Conservation (phyloP, 2,329 filamentous ascomycete genomes). For the Penicillium sp. region DNA sequence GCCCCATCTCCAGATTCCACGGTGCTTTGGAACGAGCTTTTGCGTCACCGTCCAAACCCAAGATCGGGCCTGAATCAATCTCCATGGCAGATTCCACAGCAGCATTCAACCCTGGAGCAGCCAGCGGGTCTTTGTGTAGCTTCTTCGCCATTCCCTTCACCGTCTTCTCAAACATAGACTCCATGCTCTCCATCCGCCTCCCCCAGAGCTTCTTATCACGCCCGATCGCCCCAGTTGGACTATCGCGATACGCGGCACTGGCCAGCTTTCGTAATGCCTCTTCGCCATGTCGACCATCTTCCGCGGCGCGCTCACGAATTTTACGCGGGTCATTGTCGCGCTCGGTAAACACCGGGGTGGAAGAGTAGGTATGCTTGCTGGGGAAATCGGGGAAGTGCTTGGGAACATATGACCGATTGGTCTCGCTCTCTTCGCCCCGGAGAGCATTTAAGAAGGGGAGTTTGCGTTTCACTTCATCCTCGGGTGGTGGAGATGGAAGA, state of each 20-base stretch:
- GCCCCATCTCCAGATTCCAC: slow-evolving; percentile 48
- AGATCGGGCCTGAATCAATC: slow-evolving; percentile 32
- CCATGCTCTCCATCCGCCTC: slow-evolving; percentile 46
- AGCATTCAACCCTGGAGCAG: slow-evolving; percentile 26
- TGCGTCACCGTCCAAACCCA: slow-evolving; percentile 35
- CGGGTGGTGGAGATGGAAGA: slow-evolving; percentile 46
- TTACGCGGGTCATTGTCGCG: slow-evolving; percentile 63
- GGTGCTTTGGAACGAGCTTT: slow-evolving; percentile 34
- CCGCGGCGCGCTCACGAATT: slow-evolving; percentile 65
- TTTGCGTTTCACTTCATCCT: slow-evolving; percentile 41
- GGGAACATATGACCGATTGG: slow-evolving; percentile 59
- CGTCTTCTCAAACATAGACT: slow-evolving; percentile 60
- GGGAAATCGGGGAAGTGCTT: slow-evolving; percentile 65
- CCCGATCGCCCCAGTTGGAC: slow-evolving; percentile 46
- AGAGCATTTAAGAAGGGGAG: slow-evolving; percentile 56
- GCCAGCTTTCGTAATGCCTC: slow-evolving; percentile 65
- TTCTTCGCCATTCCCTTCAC: slow-evolving; percentile 55
- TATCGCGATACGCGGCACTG: slow-evolving; percentile 51
- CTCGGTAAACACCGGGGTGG: slow-evolving; percentile 61
- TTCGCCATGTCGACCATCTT: slow-evolving; percentile 68
- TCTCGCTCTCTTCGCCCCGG: slow-evolving; percentile 51
- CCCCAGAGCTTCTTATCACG: slow-evolving; percentile 47
- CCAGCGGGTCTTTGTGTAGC: slow-evolving; percentile 37
- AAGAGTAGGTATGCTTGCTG: slow-evolving; percentile 65
- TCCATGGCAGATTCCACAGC: slow-evolving; percentile 32